Evolutionary conservation across 202 grass and related monocot species (phyloP), one percentile per base, ranked within the genome.

Genomic region (Zizania palustris): DNA sequence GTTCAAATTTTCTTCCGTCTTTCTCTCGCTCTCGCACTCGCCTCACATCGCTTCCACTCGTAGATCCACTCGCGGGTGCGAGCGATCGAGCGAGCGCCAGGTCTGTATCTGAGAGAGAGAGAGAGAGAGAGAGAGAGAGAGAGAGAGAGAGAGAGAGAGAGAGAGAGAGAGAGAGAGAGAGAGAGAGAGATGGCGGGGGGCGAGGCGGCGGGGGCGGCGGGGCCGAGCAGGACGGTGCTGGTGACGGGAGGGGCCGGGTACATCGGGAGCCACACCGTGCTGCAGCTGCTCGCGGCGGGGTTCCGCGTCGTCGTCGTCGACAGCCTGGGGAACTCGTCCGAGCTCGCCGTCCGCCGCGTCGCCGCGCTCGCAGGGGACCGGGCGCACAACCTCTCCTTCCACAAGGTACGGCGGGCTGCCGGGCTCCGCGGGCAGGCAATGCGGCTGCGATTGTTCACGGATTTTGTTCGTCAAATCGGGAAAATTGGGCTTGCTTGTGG

Each of bases 251-350:
- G 93, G 7, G 93, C 93, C 0, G 93, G 93, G 0, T 96, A 92
- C 93, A 96, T 96, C 77, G 93, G 93, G 14, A 96, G 89, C 87
- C 93, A 96, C 89, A 82, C 93, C 53, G 93, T 90, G 76, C 87
- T 96, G 67, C 89, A 90, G 90, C 85, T 96, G 14, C 89, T 96
- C 68, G 69, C 79, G 21, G 80, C 73, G 4, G 89, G 93, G 0
- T 92, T 87, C 84, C 93, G 82, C 82, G 89, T 83, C 72, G 82
- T 87, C 58, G 73, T 92, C 75, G 59, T 92, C 55, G 93, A 96
- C 60, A 96, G 86, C 82, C 89, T 96, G 34, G 59, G 77, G 1
- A 96, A 96, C 87, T 92, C 93, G 44, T 85, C 90, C 51, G 84
- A 90, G 19, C 62, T 88, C 69, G 89, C 90, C 9, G 70, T 96